A percentile compares a stretch with the other conserved stretches of the same genome.
Conservation (phyloP, 306 rosid species). For the Abrus precatorius region DNA sequence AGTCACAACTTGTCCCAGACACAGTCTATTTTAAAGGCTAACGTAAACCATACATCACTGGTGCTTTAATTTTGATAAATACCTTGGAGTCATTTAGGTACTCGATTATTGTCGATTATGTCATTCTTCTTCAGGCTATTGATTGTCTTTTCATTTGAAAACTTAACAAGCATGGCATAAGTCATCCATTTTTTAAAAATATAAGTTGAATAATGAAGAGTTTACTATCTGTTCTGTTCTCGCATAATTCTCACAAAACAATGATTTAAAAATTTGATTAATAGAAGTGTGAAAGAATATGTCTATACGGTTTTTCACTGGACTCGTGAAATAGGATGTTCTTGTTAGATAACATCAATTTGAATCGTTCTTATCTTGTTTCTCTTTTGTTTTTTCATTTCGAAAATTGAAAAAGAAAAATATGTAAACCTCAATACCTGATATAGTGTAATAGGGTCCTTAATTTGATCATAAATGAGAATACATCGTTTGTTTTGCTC, state of each 20-base stretch:
- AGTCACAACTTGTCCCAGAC: constrained; percentile 31
- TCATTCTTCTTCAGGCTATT: constrained; percentile 19
- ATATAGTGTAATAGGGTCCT: neutral
- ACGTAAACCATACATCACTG: constrained; percentile 44
- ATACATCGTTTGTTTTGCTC: neutral
- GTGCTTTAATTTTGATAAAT: neutral
- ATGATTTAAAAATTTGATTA: neutral
- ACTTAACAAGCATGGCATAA: neutral
- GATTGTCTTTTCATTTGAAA: constrained; percentile 41
- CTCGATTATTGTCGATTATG: constrained; percentile 42
- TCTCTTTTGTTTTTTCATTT: neutral
- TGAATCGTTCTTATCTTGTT: neutral
- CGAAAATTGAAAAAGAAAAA: neutral
- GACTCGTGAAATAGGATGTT: neutral
- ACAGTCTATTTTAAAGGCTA: constrained; percentile 12
- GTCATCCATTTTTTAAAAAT: neutral
- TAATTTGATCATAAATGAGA: neutral
- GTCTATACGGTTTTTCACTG: neutral
- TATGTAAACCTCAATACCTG: neutral
- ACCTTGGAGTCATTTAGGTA: constrained; percentile 16
- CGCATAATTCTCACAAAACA: neutral
- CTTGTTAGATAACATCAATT: neutral
- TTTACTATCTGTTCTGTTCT: neutral
- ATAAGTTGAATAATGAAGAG: neutral
- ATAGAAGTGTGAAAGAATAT: neutral